Conservation (phyloP, 139 green algal species). For the Tetraselmis striata region DNA sequence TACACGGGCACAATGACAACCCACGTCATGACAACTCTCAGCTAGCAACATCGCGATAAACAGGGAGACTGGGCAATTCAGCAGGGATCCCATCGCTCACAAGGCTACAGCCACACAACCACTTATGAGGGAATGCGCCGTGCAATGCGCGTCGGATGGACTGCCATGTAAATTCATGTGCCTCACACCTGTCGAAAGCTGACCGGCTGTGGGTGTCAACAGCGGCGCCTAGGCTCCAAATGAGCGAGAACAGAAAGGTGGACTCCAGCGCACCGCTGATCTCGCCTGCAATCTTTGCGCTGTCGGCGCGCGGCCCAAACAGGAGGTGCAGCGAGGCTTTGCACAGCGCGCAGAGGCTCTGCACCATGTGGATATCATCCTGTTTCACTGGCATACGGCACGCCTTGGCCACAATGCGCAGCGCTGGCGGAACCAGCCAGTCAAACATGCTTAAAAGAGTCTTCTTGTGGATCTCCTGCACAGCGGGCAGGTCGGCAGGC, state of each 20-base stretch:
- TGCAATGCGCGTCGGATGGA: slow-evolving; percentile 57
- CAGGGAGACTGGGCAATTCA: background rate
- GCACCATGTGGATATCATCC: background rate
- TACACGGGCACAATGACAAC: slow-evolving; percentile 29
- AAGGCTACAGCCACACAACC: background rate
- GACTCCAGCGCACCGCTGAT: slow-evolving; percentile 17
- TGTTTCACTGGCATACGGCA: slow-evolving; percentile 9
- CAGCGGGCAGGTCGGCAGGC: slow-evolving; percentile 47
- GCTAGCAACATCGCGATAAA: slow-evolving; percentile 14
- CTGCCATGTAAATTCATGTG: no score
- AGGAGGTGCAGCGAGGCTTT: background rate
- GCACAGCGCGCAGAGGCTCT: background rate
- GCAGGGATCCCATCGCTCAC: background rate
- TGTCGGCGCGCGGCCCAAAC: background rate
- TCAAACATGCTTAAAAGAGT: background rate
- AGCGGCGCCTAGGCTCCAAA: slow-evolving; percentile 25
- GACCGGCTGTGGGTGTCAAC: background rate
- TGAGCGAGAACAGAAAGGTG: slow-evolving; percentile 30
- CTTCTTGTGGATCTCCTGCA: slow-evolving; percentile 42
- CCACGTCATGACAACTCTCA: slow-evolving; percentile 44
- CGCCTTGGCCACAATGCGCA: background rate
- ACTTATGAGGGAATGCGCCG: background rate
- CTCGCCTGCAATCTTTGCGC: slow-evolving; percentile 6
- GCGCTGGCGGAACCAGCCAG: background rate
- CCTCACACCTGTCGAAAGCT: background rate